Base-by-base conservation (phyloP, 768 basidiomycete species). In the Tricholoma terreum region DNA sequence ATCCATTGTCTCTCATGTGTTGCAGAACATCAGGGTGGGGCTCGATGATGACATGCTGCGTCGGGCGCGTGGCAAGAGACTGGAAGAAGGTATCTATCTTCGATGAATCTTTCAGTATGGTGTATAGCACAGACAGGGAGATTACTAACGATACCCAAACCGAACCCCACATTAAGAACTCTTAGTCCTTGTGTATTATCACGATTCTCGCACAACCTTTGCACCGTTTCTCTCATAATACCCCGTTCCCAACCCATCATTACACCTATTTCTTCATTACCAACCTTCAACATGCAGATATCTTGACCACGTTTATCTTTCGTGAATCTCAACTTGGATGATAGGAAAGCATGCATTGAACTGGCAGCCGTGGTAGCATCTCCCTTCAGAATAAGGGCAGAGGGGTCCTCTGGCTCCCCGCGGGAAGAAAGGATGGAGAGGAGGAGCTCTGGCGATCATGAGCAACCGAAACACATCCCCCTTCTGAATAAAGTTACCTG, bases 161-260 rank as follows among this genome's bases (percentile, higher is more conserved):
- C 96, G 69, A 97, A 98, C 3, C 97, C 97, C 34, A 98, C 76
- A 65, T 98, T 98, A 54, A 98, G 73, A 1, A 98, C 75, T 50
- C 80, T 87, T 30, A 94, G 74, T 6, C 80, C 76, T 27, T 71
- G 62, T 0, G 71, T 67, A 45, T 79, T 77, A 35, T 78, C 76
- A 63, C 88, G 84, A 53, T 69, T 77, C 12, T 66, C 65, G 59
- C 84, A 87, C 60, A 98, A 76, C 52, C 74, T 71, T 54, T 78
- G 69, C 17, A 92, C 94, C 4, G 94, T 96, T 64, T 84, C 80
- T 57, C 77, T 69, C 97, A 98, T 98, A 65, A 98, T 92, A 7
- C 74, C 80, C 45, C 75, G 73, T 71, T 99, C 97, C 97, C 97
- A 99, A 1, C 94, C 93, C 97, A 99, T 99, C 97, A 99, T 99